Base-by-base conservation (phyloP, 2,329 filamentous ascomycete species). In the Hypoxylon sp. region DNA sequence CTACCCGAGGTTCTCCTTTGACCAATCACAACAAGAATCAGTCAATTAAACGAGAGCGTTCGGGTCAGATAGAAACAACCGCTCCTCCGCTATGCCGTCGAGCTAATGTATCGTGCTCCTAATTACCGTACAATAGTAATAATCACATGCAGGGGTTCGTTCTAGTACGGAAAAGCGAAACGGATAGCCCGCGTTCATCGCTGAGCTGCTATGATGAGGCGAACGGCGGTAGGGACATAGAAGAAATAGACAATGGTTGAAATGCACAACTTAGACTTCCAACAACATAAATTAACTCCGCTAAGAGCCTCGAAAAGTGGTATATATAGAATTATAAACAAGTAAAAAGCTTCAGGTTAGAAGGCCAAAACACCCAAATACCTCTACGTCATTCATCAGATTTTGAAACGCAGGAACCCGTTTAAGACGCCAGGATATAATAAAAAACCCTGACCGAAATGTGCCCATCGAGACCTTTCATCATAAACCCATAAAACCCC, bases 271-370 rank as follows among this genome's bases (percentile, higher is more conserved):
- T 52, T 19, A 48, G 56, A 59, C 25, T 57, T 57, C 30, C 38
- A 49, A 57, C 53, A 19, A 57, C 53, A 19, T 61, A 53, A 59
- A 68, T 61, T 64, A 63, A 63, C 56, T 57, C 56, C 56, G 49
- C 48, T 45, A 59, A 48, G 60, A 60, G 55, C 28, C 41, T 64
- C 46, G 32, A 57, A 61, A 66, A 59, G 58, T 70, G 62, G 68
- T 68, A 70, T 70, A 70, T 63, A 63, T 38, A 69, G 34, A 70
- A 65, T 63, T 66, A 63, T 68, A 56, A 61, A 60, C 53, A 68
- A 64, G 57, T 55, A 45, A 61, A 62, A 63, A 48, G 59, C 32
- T 28, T 65, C 52, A 46, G 41, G 36, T 55, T 52, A 32, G 48
- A 30, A 64, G 46, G 28, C 46, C 55, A 60, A 23, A 56, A 49